Evolutionary conservation across 2,329 filamentous ascomycete species (phyloP).

Genomic region (Microsporum canis): DNA sequence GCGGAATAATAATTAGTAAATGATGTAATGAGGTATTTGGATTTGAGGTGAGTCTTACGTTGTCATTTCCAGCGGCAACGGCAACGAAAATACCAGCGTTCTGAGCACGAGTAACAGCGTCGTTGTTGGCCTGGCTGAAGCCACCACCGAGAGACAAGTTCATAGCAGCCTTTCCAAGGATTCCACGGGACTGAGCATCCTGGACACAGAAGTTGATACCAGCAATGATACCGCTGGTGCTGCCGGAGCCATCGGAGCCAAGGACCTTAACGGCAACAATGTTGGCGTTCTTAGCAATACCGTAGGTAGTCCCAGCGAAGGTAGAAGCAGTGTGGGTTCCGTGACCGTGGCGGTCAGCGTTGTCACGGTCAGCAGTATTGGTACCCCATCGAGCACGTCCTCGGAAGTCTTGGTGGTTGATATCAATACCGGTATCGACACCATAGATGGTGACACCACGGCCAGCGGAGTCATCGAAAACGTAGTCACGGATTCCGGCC

Average conservation of each 20-base stretch:
- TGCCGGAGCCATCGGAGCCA: conserved; percentile 36
- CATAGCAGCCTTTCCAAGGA: conserved; percentile 24
- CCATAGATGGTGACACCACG: conserved; percentile 28
- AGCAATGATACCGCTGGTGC: conserved; percentile 37
- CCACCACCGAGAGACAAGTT: conserved; percentile 30
- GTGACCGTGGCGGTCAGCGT: conserved; percentile 24
- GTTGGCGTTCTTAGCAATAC: conserved; percentile 29
- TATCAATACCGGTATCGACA: conserved; percentile 32
- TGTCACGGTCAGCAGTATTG: conserved; percentile 20
- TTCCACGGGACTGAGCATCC: conserved; percentile 22
- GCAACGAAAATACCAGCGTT: conserved; percentile 31
- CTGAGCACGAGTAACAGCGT: conserved; percentile 29
- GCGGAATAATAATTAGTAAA: background rate
- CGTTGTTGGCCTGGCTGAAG: conserved; percentile 29
- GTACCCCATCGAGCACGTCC: conserved; percentile 28
- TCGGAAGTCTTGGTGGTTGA: conserved; percentile 26
- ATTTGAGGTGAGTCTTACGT: conserved; percentile 13
- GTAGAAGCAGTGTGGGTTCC: conserved; percentile 33
- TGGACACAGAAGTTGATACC: conserved; percentile 37
- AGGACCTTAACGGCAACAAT: conserved; percentile 42
- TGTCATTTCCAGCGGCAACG: conserved; percentile 34
- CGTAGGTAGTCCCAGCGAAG: conserved; percentile 27
- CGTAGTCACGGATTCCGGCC: conserved; percentile 20
- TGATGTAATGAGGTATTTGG: background rate
- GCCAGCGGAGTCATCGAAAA: conserved; percentile 29